A percentile compares a stretch with the other conserved stretches of the same genome.
phyloP scores from a whole-genome alignment of 352 stramenopile species.

The Pilasporangium apinafurcum region DNA sequence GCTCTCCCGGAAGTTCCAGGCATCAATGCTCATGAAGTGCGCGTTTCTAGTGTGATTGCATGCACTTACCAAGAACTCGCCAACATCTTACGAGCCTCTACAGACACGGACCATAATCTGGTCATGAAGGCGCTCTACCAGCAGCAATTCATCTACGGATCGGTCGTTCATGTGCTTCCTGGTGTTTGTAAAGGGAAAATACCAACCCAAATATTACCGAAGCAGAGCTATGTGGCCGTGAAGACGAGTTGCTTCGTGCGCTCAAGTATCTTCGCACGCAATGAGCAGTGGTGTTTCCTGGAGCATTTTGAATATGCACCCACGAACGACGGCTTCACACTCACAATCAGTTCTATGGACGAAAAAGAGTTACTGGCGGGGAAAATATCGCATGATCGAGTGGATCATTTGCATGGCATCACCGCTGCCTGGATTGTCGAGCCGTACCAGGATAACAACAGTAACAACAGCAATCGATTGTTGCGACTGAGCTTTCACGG shows the following conservation, averaged over 20 bases:
- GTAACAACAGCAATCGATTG: constrained; percentile 23
- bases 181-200: too few relatives aligned
- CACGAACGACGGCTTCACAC: constrained; percentile 13
- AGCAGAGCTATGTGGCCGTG: constrained; percentile 21
- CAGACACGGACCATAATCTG: constrained; percentile 4
- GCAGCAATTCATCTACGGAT: constrained; percentile 41
- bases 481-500: constrained; percentile 24
- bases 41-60: constrained; percentile 2
- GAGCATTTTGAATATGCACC: constrained; percentile 11
- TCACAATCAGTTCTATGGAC: constrained; percentile 24
- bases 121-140: constrained; percentile 13
- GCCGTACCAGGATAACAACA: too few relatives aligned
- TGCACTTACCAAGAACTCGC: constrained; percentile 5
- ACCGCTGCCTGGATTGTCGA: constrained; percentile 23
- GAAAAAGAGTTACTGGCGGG: constrained; percentile 19
- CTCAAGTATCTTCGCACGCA: constrained; percentile 24
- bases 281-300: constrained; percentile 39
- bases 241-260: constrained; percentile 30
- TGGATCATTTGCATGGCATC: constrained; percentile 18
- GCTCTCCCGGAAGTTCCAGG: too few relatives aligned
- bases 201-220: background rate
- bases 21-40: constrained; percentile 6
- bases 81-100: constrained; percentile 1
- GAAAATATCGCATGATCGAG: constrained; percentile 15
- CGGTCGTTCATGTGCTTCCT: constrained; percentile 7